Conservation (phyloP, 2,329 filamentous ascomycete species). For the Aspergillus terreus region DNA sequence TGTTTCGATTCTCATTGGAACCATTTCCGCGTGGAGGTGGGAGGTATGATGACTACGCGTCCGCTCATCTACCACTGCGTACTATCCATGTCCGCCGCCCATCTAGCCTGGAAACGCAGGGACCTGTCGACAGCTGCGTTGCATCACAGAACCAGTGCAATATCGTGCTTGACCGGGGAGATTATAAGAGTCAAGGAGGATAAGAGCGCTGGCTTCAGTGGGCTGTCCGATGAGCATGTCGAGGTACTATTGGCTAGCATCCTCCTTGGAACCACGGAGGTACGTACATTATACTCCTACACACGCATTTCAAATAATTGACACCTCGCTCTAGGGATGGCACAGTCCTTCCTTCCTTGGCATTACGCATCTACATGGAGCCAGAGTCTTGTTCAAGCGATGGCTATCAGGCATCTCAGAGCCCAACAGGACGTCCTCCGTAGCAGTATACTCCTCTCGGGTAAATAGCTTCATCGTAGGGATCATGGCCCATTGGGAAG, state of each 20-base stretch:
- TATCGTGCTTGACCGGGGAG: neutral
- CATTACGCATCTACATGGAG: neutral
- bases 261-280: conserved; percentile 2
- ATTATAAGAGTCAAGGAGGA: neutral
- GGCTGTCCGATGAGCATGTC: neutral
- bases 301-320: neutral
- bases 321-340: neutral
- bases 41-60: neutral
- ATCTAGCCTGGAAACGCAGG: neutral
- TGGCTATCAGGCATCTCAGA: neutral
- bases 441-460: neutral
- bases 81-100: conserved; percentile 8
- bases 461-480: neutral
- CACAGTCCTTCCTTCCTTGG: neutral
- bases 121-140: neutral
- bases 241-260: conserved; percentile 1
- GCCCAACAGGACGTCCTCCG: neutral
- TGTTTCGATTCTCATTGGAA: conserved; percentile 3
- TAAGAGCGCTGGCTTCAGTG: neutral
- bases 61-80: conserved; percentile 5
- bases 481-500: conserved; percentile 2
- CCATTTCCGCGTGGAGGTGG: neutral
- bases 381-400: neutral
- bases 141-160: neutral
- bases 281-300: neutral